A percentile compares a stretch with the other conserved stretches of the same genome.
These are phyloP conservation scores for Radiomyces spectabilis DNA, from an alignment of 192 early-diverging fungal genomes.

Conservation along the genomic window DNA sequence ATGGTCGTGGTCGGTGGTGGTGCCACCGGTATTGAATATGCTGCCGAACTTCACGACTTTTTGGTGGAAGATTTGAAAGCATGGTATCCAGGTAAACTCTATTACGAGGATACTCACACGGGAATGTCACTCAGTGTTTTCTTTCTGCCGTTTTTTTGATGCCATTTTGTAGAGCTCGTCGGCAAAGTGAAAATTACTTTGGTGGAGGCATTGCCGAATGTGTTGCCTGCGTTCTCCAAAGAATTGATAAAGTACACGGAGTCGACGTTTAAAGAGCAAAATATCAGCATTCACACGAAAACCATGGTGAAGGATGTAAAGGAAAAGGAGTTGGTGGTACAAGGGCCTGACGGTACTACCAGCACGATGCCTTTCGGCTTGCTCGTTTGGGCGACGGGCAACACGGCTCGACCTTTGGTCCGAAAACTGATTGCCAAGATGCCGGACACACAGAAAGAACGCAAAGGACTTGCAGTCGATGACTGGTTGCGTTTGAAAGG, in stretches of 20 bases:
- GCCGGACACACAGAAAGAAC: slow-evolving; percentile 46
- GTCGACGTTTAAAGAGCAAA: slow-evolving; percentile 62
- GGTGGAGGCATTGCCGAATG: slow-evolving; percentile 71
- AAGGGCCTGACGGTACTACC: slow-evolving; percentile 50
- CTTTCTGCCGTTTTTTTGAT: background rate
- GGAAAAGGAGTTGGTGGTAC: slow-evolving; percentile 61
- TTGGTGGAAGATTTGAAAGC: slow-evolving; percentile 57
- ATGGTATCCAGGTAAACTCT: slow-evolving; percentile 63
- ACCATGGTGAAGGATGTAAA: slow-evolving; percentile 72
- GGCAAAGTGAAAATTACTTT: slow-evolving; percentile 71
- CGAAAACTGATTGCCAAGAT: slow-evolving; percentile 56
- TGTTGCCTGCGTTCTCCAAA: slow-evolving; percentile 68
- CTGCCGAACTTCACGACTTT: slow-evolving; percentile 81
- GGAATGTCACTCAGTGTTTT: slow-evolving; percentile 24
- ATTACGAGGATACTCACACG: too few species aligned
- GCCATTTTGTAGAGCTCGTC: slow-evolving; percentile 47
- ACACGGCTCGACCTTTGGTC: slow-evolving; percentile 59
- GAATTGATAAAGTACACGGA: slow-evolving; percentile 76
- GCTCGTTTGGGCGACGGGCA: slow-evolving; percentile 83
- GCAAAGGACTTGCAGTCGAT: slow-evolving; percentile 63
- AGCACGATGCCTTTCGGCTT: slow-evolving; percentile 66
- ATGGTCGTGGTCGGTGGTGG: slow-evolving; percentile 73
- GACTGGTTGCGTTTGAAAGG: slow-evolving; percentile 63
- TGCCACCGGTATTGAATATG: slow-evolving; percentile 56
- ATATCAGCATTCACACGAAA: slow-evolving; percentile 63